Percentiles rank a stretch among this genome's conserved stretches.
Evolutionary conservation across 139 green algal species (phyloP).

Genomic region (Coelastrella sp.): DNA sequence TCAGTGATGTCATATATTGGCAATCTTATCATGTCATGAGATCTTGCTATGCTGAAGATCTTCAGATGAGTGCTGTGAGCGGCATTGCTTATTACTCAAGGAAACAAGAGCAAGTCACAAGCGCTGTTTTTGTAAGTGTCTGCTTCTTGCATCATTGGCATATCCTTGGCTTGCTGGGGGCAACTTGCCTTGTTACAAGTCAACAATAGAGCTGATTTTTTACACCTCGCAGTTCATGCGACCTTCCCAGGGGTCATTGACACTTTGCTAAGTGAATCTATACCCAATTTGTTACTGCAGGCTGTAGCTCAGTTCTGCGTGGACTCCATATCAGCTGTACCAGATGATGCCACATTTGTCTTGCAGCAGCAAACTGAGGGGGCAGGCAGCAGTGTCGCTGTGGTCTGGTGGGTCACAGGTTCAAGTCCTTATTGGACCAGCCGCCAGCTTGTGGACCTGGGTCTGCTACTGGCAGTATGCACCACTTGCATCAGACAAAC

Average conservation of each 20-base stretch:
- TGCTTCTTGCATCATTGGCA: too few relatives aligned
- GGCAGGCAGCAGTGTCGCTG: conserved; percentile 27
- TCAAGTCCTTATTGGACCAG: background rate
- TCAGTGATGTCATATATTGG: background rate
- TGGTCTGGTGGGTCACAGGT: conserved; percentile 45
- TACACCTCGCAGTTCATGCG: background rate
- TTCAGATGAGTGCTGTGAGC: background rate
- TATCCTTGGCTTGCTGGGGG: too few relatives aligned
- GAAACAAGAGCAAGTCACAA: too few relatives aligned
- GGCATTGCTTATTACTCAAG: background rate
- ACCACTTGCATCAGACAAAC: background rate
- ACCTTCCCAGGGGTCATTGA: background rate
- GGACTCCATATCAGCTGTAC: conserved; percentile 35
- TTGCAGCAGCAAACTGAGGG: conserved; percentile 16
- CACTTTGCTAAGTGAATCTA: background rate
- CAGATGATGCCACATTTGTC: conserved; percentile 40
- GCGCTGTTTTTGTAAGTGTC: too few relatives aligned
- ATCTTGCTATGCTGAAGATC: background rate
- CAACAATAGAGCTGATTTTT: background rate
- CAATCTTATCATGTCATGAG: background rate
- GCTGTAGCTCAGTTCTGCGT: conserved; percentile 40
- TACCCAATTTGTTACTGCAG: background rate
- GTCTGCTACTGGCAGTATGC: too few relatives aligned
- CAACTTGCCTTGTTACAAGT: too few relatives aligned
- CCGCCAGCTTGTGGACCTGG: too few relatives aligned